These are phyloP conservation scores for Paracamarosporium sp. DNA, from an alignment of 2,329 filamentous ascomycete species.

Conservation along the genomic window DNA sequence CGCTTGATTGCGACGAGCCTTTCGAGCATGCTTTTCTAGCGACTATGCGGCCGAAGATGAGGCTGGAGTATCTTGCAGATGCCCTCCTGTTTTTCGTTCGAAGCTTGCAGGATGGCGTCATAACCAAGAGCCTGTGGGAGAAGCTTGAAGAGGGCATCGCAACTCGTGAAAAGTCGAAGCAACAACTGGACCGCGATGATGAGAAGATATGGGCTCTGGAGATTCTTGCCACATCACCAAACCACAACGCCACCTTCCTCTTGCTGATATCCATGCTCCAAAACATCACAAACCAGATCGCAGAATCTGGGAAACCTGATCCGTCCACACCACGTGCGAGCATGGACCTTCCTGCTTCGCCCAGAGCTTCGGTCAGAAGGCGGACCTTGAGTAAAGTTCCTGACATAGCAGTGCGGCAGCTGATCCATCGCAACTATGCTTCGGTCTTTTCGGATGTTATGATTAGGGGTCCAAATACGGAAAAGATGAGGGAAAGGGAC, in stretches of 20 bases:
- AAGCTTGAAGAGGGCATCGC: constrained; percentile 35
- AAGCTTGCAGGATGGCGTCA: constrained; percentile 79
- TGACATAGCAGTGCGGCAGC: constrained; percentile 61
- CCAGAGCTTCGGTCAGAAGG: constrained; percentile 46
- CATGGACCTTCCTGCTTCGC: constrained; percentile 34
- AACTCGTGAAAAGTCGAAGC: constrained; percentile 51
- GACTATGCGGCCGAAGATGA: constrained; percentile 68
- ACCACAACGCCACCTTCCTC: constrained; percentile 88
- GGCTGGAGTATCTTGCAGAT: constrained; percentile 77
- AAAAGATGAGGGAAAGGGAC: constrained; percentile 62
- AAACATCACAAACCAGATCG: constrained; percentile 63
- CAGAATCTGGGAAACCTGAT: constrained; percentile 33
- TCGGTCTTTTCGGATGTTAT: constrained; percentile 70
- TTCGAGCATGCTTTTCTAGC: constrained; percentile 65
- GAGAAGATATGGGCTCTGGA: constrained; percentile 72
- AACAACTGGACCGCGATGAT: constrained; percentile 57
- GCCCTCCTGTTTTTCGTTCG: constrained; percentile 76
- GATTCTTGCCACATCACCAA: constrained; percentile 69
- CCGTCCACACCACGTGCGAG: constrained; percentile 33
- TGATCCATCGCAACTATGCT: constrained; percentile 68
- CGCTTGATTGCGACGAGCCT: constrained; percentile 73
- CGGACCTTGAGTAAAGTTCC: constrained; percentile 53
- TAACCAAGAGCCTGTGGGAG: constrained; percentile 73
- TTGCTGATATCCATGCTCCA: constrained; percentile 81
- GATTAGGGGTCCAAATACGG: constrained; percentile 58